Evolutionary conservation across 352 stramenopile species (phyloP).

Genomic region (Pythium guiyangense): DNA sequence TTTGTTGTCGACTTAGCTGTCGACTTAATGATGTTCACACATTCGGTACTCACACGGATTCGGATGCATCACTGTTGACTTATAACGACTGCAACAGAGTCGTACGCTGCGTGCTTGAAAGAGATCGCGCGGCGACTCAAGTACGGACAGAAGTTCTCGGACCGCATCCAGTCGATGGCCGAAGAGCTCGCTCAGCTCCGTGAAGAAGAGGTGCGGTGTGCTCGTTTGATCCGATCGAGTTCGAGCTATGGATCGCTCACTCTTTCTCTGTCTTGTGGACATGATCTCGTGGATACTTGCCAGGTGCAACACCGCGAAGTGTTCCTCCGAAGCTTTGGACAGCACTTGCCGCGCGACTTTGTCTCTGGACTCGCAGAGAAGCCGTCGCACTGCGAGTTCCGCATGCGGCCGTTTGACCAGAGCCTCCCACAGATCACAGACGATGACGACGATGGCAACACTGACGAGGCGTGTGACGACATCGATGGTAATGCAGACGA

Average conservation of each 20-base stretch:
- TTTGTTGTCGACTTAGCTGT: not conserved
- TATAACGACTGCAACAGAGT: constrained; percentile 29
- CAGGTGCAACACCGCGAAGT: constrained; percentile 68
- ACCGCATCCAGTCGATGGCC: constrained; percentile 82
- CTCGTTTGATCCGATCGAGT: not conserved
- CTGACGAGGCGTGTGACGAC: constrained; percentile 24
- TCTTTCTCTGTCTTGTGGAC: not conserved
- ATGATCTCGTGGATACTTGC: not conserved
- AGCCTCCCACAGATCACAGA: not conserved
- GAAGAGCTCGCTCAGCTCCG: constrained; percentile 79
- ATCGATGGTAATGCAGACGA: constrained; percentile 17
- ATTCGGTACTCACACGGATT: not conserved
- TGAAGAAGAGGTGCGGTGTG: constrained; percentile 57
- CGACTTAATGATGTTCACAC: too few species aligned
- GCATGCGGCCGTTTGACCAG: constrained; percentile 83
- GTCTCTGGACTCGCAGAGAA: constrained; percentile 80
- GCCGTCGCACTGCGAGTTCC: constrained; percentile 84
- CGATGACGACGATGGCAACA: constrained; percentile 5
- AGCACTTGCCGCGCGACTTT: constrained; percentile 81
- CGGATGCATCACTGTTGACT: too few species aligned
- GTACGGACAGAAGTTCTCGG: constrained; percentile 73
- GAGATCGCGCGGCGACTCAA: constrained; percentile 72
- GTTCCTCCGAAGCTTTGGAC: constrained; percentile 71
- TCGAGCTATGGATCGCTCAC: not conserved
- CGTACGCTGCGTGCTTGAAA: constrained; percentile 71